Evolutionary conservation across 2,329 filamentous ascomycete species (phyloP).

Genomic region (Trichophyton mentagrophytes): DNA sequence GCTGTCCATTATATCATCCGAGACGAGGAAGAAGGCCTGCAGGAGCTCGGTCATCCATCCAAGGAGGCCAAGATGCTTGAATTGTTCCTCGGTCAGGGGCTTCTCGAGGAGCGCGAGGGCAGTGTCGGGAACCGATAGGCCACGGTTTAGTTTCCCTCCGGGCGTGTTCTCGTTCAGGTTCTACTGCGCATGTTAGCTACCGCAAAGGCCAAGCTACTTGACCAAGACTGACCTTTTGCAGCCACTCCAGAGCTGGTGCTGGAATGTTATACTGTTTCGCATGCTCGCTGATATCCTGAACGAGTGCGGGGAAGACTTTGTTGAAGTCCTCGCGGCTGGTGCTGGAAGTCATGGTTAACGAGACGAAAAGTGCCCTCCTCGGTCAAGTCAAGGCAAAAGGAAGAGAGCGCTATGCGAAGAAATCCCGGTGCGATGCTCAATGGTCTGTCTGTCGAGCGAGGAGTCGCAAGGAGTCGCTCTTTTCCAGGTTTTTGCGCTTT

Average conservation of each 20-base stretch:
- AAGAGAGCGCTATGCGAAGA: background rate
- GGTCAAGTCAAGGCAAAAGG: background rate
- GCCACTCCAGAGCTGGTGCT: conserved; percentile 69
- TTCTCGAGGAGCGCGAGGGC: conserved; percentile 18
- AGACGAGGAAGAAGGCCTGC: conserved; percentile 97
- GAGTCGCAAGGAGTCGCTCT: background rate
- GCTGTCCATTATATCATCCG: conserved; percentile 96
- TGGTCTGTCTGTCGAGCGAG: background rate
- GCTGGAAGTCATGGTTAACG: conserved; percentile 51
- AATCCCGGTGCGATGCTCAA: background rate
- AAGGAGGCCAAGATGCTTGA: conserved; percentile 74
- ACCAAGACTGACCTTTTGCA: conserved; percentile 52
- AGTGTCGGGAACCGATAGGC: conserved; percentile 53
- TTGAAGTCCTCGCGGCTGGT: conserved; percentile 67
- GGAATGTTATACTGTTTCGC: conserved; percentile 74
- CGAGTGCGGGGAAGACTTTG: conserved; percentile 72
- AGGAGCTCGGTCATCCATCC: conserved; percentile 98
- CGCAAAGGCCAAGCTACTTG: background rate
- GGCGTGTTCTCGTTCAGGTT: conserved; percentile 73
- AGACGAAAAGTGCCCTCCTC: background rate
- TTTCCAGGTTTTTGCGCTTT: too few species aligned
- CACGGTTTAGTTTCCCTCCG: conserved; percentile 96
- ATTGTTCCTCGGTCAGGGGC: conserved; percentile 50
- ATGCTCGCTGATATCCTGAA: conserved; percentile 67
- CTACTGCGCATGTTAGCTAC: conserved; percentile 35